Evolutionary conservation across 2,329 filamentous ascomycete species (phyloP).

Genomic region (Triangularia verruculosa): DNA sequence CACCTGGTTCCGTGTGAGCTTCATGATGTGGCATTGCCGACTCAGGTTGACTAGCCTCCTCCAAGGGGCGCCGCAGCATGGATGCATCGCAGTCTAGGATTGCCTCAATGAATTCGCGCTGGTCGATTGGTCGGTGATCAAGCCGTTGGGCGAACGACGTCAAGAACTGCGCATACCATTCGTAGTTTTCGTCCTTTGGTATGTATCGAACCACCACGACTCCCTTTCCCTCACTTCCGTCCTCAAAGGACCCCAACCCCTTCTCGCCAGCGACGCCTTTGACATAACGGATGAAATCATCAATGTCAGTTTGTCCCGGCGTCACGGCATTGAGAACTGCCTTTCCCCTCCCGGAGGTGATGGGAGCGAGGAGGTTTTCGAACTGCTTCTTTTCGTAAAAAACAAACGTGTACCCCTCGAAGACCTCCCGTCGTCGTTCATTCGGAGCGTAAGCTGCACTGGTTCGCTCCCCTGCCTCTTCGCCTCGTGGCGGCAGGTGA

Average conservation of each 20-base stretch:
- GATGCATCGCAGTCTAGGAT: constrained; percentile 79
- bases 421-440: constrained; percentile 63
- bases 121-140: constrained; percentile 79
- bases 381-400: constrained; percentile 78
- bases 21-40: constrained; percentile 18
- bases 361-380: constrained; percentile 68
- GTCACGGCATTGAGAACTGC: constrained; percentile 64
- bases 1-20: background rate
- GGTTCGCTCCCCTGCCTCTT: constrained; percentile 69
- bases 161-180: constrained; percentile 70
- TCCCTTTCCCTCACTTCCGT: constrained; percentile 63
- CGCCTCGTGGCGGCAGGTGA: constrained; percentile 70
- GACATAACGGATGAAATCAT: constrained; percentile 77
- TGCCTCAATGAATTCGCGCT: constrained; percentile 87
- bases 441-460: constrained; percentile 72
- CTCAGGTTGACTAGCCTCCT: constrained; percentile 43
- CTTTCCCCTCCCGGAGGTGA: constrained; percentile 81
- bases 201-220: constrained; percentile 76
- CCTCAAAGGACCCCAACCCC: constrained; percentile 61
- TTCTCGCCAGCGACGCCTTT: constrained; percentile 73
- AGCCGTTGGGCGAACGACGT: constrained; percentile 67
- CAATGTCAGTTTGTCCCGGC: constrained; percentile 61
- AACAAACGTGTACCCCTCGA: constrained; percentile 84
- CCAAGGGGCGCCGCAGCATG: constrained; percentile 65
- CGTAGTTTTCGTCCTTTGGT: constrained; percentile 51